Percentiles rank a stretch among this genome's conserved stretches.
Evolutionary conservation across 495 filamentous ascomycete species (phyloP).

Genomic region (Neurospora sp.): DNA sequence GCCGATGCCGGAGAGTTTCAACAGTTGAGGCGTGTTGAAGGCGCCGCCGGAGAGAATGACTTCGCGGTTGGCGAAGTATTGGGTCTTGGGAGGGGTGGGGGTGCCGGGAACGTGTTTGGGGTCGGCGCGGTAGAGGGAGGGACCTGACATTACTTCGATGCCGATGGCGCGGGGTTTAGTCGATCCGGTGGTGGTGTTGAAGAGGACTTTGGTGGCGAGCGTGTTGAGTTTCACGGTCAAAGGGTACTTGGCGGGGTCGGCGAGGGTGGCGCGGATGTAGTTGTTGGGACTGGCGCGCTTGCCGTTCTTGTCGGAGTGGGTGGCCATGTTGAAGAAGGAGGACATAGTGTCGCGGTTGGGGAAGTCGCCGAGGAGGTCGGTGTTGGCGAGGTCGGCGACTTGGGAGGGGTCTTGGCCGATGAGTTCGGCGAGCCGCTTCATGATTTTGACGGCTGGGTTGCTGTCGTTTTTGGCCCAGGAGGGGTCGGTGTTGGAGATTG

Average conservation of each 20-base stretch:
- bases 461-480: slow-evolving; percentile 22
- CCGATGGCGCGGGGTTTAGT: slow-evolving; percentile 29
- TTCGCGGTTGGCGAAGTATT: slow-evolving; percentile 35
- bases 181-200: slow-evolving; percentile 18
- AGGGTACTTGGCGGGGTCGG: slow-evolving; percentile 34
- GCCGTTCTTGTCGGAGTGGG: slow-evolving; percentile 28
- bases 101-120: slow-evolving; percentile 25
- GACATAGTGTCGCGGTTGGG: slow-evolving; percentile 27
- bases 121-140: slow-evolving; percentile 34
- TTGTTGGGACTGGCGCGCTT: slow-evolving; percentile 34
- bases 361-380: slow-evolving; percentile 32
- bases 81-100: slow-evolving; percentile 8
- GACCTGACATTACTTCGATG: slow-evolving; percentile 34
- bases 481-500: slow-evolving; percentile 25
- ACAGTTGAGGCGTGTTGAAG: slow-evolving; percentile 48
- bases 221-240: slow-evolving; percentile 37
- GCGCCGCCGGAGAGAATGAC: slow-evolving; percentile 47
- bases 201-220: slow-evolving; percentile 38
- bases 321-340: slow-evolving; percentile 36
- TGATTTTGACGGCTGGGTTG: slow-evolving; percentile 19
- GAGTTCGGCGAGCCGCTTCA: slow-evolving; percentile 21
- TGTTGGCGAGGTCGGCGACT: slow-evolving; percentile 18
- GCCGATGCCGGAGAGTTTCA: slow-evolving; percentile 42
- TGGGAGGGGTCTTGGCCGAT: slow-evolving; percentile 27
- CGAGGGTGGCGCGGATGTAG: slow-evolving; percentile 34